Conservation (phyloP, 2,329 filamentous ascomycete genomes). For the Aspergillus pseudoglaucus region DNA sequence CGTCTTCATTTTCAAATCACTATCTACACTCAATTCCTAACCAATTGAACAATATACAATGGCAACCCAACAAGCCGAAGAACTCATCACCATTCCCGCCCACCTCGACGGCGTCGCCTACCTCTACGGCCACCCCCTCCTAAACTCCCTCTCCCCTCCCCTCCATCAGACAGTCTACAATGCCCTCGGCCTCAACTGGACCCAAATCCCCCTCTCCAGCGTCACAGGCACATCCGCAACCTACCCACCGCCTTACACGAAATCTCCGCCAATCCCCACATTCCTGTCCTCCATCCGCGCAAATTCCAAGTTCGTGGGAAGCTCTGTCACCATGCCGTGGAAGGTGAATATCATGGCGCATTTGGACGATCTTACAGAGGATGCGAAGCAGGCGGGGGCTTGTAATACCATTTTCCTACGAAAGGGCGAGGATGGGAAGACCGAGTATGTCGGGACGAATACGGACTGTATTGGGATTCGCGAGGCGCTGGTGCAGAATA, state of each 20-base stretch:
- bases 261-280: conserved; percentile 28
- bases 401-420: conserved; percentile 72
- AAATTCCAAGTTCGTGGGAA: conserved; percentile 47
- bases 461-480: conserved; percentile 74
- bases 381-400: conserved; percentile 67
- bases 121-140: conserved; percentile 51
- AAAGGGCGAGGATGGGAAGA: conserved; percentile 36
- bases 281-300: conserved; percentile 30
- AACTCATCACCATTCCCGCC: conserved; percentile 24
- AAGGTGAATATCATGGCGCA: conserved; percentile 70
- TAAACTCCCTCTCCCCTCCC: conserved; percentile 51
- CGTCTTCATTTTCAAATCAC: background rate
- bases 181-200: conserved; percentile 46
- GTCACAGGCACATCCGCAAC: conserved; percentile 22
- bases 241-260: conserved; percentile 29
- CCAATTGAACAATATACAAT: conserved; percentile 5
- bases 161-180: conserved; percentile 51
- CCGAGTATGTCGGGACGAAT: conserved; percentile 65
- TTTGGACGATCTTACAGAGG: conserved; percentile 66
- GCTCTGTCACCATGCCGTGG: conserved; percentile 76
- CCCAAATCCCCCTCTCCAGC: conserved; percentile 42
- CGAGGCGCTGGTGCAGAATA: conserved; percentile 60
- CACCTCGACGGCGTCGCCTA: conserved; percentile 47
- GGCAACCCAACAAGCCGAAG: conserved; percentile 19
- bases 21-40: background rate